A percentile compares a stretch with the other conserved stretches of the same genome.
phyloP scores from a whole-genome alignment of 352 stramenopile genomes.

The Pythium brachiatum region DNA sequence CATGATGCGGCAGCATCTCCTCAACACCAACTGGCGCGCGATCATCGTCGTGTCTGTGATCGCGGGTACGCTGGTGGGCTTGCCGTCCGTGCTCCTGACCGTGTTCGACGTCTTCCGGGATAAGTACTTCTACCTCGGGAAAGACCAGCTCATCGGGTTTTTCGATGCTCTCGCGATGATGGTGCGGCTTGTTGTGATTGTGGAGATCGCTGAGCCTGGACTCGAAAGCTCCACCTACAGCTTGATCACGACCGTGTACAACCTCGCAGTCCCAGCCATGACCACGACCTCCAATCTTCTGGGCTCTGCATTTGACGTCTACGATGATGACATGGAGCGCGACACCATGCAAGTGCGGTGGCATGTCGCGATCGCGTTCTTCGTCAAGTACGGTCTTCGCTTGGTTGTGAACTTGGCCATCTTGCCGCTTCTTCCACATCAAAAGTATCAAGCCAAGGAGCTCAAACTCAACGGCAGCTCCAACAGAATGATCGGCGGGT shows the following conservation, averaged over 20 bases:
- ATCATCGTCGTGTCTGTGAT: slow-evolving; percentile 56
- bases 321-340: slow-evolving; percentile 50
- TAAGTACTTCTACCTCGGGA: slow-evolving; percentile 62
- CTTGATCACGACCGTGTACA: slow-evolving; percentile 74
- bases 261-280: slow-evolving; percentile 63
- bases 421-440: slow-evolving; percentile 50
- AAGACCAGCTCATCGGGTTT: slow-evolving; percentile 51
- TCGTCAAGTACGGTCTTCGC: slow-evolving; percentile 54
- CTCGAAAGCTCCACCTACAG: slow-evolving; percentile 80
- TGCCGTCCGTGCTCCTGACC: slow-evolving; percentile 41
- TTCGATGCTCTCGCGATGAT: slow-evolving; percentile 71
- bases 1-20: slow-evolving; percentile 49
- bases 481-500: slow-evolving; percentile 35
- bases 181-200: slow-evolving; percentile 69
- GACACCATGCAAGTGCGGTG: slow-evolving; percentile 54
- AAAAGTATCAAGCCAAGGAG: slow-evolving; percentile 43
- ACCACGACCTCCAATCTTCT: slow-evolving; percentile 54
- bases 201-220: slow-evolving; percentile 72
- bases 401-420: slow-evolving; percentile 41
- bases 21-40: slow-evolving; percentile 60
- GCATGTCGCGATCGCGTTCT: slow-evolving; percentile 51
- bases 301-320: slow-evolving; percentile 54
- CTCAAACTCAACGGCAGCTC: slow-evolving; percentile 49
- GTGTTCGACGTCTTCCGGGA: slow-evolving; percentile 61
- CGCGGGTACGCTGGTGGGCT: slow-evolving; percentile 31